Evolutionary conservation across 495 filamentous ascomycete species (phyloP).

Genomic region (Penicillium canariense): DNA sequence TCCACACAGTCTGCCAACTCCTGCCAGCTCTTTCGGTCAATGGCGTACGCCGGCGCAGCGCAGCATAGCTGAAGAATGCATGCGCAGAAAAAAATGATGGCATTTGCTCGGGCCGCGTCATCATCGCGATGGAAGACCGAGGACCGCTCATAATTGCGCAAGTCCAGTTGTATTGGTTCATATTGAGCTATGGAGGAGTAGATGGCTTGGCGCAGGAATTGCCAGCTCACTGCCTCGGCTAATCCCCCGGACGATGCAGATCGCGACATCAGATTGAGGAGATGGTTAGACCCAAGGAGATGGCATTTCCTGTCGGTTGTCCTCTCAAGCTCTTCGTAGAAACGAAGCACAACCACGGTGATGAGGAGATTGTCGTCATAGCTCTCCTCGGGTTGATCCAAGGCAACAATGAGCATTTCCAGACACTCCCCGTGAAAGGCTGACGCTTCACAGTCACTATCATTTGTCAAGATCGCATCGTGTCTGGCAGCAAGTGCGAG

Average conservation of each 20-base stretch:
- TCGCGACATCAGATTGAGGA: slow-evolving; percentile 37
- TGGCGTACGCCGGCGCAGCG: slow-evolving; percentile 12
- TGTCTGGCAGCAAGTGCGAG: slow-evolving; percentile 35
- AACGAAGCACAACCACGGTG: slow-evolving; percentile 38
- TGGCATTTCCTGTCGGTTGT: slow-evolving; percentile 36
- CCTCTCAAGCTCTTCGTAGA: slow-evolving; percentile 39
- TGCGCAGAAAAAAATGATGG: slow-evolving; percentile 37
- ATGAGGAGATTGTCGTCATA: slow-evolving; percentile 37
- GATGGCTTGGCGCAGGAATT: slow-evolving; percentile 41
- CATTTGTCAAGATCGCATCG: slow-evolving; percentile 30
- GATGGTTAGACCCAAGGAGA: slow-evolving; percentile 36
- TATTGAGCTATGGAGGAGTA: slow-evolving; percentile 39
- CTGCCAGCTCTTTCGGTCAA: slow-evolving; percentile 26
- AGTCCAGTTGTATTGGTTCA: slow-evolving; percentile 34
- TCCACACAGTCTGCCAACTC: slow-evolving; percentile 28
- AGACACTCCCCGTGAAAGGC: slow-evolving; percentile 39
- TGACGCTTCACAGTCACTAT: slow-evolving; percentile 37
- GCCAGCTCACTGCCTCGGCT: slow-evolving; percentile 42
- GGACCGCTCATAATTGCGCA: slow-evolving; percentile 38
- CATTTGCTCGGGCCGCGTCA: slow-evolving; percentile 34
- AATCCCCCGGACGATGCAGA: slow-evolving; percentile 38
- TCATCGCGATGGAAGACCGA: slow-evolving; percentile 34
- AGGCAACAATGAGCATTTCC: slow-evolving; percentile 32
- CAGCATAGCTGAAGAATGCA: slow-evolving; percentile 34
- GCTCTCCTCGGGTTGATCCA: slow-evolving; percentile 28